phyloP scores from a whole-genome alignment of 2,329 filamentous ascomycete species.

The Phialophora chinensis region DNA sequence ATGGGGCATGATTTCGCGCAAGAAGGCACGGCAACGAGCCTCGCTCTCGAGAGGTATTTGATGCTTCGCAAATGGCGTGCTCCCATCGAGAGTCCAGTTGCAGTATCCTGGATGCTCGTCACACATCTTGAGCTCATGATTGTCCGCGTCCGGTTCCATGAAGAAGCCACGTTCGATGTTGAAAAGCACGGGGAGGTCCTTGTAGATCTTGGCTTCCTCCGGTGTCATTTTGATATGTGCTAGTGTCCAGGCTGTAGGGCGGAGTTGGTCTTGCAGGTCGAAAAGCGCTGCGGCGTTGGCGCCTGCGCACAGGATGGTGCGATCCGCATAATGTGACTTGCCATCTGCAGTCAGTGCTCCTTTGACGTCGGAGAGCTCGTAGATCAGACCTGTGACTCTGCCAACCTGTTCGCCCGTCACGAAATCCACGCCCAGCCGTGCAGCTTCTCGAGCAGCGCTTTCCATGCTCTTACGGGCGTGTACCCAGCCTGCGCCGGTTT shows the following conservation, averaged over 20 bases:
- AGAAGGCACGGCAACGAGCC: conserved; percentile 54
- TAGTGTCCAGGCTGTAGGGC: conserved; percentile 55
- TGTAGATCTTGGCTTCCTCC: conserved; percentile 51
- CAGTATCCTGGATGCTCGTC: conserved; percentile 65
- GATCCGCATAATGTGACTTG: conserved; percentile 45
- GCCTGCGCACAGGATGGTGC: conserved; percentile 53
- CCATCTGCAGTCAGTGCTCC: conserved; percentile 51
- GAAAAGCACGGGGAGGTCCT: conserved; percentile 53
- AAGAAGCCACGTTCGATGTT: conserved; percentile 58
- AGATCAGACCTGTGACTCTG: conserved; percentile 47
- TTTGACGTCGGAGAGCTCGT: conserved; percentile 46
- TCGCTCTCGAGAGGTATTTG: conserved; percentile 55
- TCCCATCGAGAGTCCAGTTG: conserved; percentile 50
- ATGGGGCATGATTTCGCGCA: conserved; percentile 61
- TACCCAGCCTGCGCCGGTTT: conserved; percentile 60
- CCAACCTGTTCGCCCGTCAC: conserved; percentile 51
- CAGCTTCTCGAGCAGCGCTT: conserved; percentile 54
- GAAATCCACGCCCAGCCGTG: conserved; percentile 55
- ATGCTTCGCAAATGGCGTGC: conserved; percentile 52
- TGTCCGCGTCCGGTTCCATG: conserved; percentile 54
- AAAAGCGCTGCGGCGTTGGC: conserved; percentile 51
- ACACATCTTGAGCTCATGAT: conserved; percentile 48
- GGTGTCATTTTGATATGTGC: conserved; percentile 53
- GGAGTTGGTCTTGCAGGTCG: conserved; percentile 54
- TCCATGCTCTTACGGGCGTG: conserved; percentile 58